A percentile compares a stretch with the other conserved stretches of the same genome.
Evolutionary conservation across 164 flowering plant genomes (phyloP).

Genomic region (Chloranthus sessilifolius): DNA sequence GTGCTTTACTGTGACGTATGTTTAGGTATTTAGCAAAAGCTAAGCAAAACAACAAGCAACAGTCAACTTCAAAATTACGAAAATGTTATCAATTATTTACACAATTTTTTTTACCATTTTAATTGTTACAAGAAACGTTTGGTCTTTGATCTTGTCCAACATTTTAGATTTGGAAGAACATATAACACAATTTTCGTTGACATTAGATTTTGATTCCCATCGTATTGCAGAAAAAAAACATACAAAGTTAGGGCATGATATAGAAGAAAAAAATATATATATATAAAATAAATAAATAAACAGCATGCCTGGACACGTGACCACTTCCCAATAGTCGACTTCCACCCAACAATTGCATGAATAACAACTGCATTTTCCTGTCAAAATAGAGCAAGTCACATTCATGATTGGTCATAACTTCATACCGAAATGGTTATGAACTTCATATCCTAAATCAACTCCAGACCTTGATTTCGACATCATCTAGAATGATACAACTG

Average conservation of each 20-base stretch:
- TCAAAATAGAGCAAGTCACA: constrained; percentile 5
- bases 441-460: constrained; percentile 6
- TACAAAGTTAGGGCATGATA: no score
- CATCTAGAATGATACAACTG: constrained; percentile 88
- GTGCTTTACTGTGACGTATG: no score
- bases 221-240: no score
- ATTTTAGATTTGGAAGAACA: background rate
- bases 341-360: constrained; percentile 95
- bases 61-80: no score
- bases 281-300: background rate
- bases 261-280: no score
- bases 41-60: no score
- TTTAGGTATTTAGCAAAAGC: no score
- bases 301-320: constrained; percentile 83
- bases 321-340: constrained; percentile 95
- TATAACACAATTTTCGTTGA: background rate
- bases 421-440: background rate
- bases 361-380: constrained; percentile 96
- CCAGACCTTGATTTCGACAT: constrained; percentile 85
- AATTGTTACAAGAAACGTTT: background rate
- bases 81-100: no score
- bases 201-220: no score
- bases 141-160: background rate
- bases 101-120: no score
- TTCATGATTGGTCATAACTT: constrained; percentile 8